Conservation (phyloP, 1,139 yeast genomes). For the Eremothecium sinecaudum region DNA sequence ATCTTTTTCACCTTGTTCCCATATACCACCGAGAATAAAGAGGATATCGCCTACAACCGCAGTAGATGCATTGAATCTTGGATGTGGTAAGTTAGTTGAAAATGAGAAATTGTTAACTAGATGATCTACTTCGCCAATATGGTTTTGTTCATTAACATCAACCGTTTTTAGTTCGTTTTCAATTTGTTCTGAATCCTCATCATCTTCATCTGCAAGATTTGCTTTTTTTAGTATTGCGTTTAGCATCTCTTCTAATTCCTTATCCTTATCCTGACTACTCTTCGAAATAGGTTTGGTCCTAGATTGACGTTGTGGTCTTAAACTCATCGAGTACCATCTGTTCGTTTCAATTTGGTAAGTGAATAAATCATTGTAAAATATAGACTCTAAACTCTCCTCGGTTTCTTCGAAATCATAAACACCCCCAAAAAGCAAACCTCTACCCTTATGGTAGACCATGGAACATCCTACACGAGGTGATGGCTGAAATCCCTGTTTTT, state of each 20-base stretch:
- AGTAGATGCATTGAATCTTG: slow-evolving; percentile 78
- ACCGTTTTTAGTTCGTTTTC: slow-evolving; percentile 35
- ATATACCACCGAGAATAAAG: slow-evolving; percentile 86
- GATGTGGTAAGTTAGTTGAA: slow-evolving; percentile 65
- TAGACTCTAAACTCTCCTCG: slow-evolving; percentile 81
- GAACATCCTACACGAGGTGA: slow-evolving; percentile 93
- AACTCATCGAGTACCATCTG: slow-evolving; percentile 72
- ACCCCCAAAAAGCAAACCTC: slow-evolving; percentile 93
- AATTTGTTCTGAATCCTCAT: slow-evolving; percentile 37
- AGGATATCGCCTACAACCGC: slow-evolving; percentile 79
- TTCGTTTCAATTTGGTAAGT: slow-evolving; percentile 80
- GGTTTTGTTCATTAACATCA: slow-evolving; percentile 29
- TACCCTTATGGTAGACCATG: slow-evolving; percentile 77
- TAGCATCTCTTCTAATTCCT: slow-evolving; percentile 73
- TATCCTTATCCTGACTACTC: slow-evolving; percentile 46
- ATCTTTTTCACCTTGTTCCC: slow-evolving; percentile 82
- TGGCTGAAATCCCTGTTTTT: slow-evolving; percentile 83
- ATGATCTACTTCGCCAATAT: slow-evolving; percentile 24
- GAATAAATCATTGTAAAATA: slow-evolving; percentile 69
- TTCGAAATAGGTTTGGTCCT: slow-evolving; percentile 39
- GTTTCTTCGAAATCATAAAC: slow-evolving; percentile 93
- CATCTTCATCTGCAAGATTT: slow-evolving; percentile 53
- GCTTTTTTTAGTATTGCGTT: slow-evolving; percentile 66
- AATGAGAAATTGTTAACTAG: slow-evolving; percentile 39
- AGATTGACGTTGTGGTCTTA: slow-evolving; percentile 49